phyloP scores from a whole-genome alignment of 345 rosid species.

The Syzygium oleosum region DNA sequence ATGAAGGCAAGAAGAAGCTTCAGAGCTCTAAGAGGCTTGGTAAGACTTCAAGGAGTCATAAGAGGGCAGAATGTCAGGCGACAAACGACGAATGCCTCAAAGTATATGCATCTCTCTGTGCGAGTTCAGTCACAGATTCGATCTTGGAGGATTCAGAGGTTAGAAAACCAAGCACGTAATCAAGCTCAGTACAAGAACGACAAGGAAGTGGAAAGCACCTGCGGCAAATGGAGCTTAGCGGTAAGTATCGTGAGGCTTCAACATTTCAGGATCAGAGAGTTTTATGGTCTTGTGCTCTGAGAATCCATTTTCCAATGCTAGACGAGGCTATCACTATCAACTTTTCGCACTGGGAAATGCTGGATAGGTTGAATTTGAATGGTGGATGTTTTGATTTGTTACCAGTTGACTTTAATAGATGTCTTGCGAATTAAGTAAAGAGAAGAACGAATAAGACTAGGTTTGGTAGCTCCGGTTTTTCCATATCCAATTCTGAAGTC shows the following conservation, averaged over 20 bases:
- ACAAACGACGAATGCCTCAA: constrained; percentile 83
- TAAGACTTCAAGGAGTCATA: constrained; percentile 95
- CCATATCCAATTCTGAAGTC: background rate
- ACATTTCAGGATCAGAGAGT: background rate
- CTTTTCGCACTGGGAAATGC: background rate
- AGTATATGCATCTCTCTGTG: constrained; percentile 86
- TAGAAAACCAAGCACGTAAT: constrained; percentile 64
- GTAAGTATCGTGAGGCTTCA: constrained; percentile 17
- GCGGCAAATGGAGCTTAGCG: constrained; percentile 52
- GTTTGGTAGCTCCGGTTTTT: background rate
- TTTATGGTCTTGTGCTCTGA: background rate
- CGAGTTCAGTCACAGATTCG: constrained; percentile 96
- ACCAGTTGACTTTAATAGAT: background rate
- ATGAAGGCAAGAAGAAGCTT: constrained; percentile 85
- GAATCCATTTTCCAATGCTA: background rate
- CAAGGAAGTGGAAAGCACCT: constrained; percentile 45
- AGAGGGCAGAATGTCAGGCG: constrained; percentile 87
- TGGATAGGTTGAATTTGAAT: background rate
- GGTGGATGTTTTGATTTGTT: background rate
- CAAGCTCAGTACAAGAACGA: constrained; percentile 41
- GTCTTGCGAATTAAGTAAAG: background rate
- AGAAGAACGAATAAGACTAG: background rate
- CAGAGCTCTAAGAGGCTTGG: constrained; percentile 84
- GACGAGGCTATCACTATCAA: background rate
- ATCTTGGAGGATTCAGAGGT: constrained; percentile 84